Evolutionary conservation across 495 filamentous ascomycete species (phyloP), one percentile per base, ranked within the genome.

Genomic region (Annulohypoxylon nitens): DNA sequence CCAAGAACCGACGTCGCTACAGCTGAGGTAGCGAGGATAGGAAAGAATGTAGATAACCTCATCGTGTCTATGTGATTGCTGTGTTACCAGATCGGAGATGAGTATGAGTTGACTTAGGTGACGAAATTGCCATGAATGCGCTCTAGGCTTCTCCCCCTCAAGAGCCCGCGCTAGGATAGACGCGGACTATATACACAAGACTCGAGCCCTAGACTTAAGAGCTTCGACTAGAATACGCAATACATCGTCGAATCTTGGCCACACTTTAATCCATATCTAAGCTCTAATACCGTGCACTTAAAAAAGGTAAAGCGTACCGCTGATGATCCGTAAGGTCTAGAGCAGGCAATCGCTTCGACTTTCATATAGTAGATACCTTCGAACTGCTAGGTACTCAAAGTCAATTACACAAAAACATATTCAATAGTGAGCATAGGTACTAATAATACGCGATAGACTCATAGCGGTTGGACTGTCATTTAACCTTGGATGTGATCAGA

Each of bases 41-140:
- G 33, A 23, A 55, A 11, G 16, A 18, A 16, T 43, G 25, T 30
- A 9, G 25, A 3, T 6, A 61, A 43, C n/a, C n/a, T 61, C 71
- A 74, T 70, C 16, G 53, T 64, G 39, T 57, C 14, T 57, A 36
- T 37, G 14, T 57, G 5, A 16, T 16, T 34, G 26, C 41, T 34
- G 25, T 63, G 11, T 3, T 51, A 14, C 36, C 5, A 16, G n/a
- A 14, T 36, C 16, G 3, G 23, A 57, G 47, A 47, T 8, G 58
- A 51, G 25, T 39, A 37, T 41, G n/a, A 57, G 26, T 48, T 8
- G 9, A 20, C 26, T 25, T 36, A 20, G 8, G 58, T 41, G 18
- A 45, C 10, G 39, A 55, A 58, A 11, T 12, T 3, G 7, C 51
- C 12, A 41, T 47, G 50, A 61, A 4, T 33, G 11, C 14, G 5